phyloP scores from a whole-genome alignment of 2,329 filamentous ascomycete species.

The Westerdykella aurantiaca region DNA sequence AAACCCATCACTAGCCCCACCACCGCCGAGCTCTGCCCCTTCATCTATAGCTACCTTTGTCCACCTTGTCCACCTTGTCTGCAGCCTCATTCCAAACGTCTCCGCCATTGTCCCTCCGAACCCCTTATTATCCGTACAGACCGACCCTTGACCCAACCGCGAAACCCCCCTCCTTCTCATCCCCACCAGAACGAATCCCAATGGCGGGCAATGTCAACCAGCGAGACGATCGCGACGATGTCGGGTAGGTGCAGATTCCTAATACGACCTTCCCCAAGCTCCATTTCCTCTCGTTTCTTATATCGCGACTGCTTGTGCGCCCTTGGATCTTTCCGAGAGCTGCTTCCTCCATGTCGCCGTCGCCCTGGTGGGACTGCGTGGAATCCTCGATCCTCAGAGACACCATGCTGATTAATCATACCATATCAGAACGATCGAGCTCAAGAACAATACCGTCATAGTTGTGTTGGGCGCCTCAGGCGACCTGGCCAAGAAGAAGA shows the following conservation, averaged over 20 bases:
- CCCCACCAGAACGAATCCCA: too few relatives aligned
- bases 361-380: background rate
- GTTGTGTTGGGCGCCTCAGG: conserved; percentile 95
- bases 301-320: background rate
- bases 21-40: conserved; percentile 20
- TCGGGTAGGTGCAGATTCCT: background rate
- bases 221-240: background rate
- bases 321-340: conserved; percentile 7
- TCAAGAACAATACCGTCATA: conserved; percentile 97
- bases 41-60: conserved; percentile 20
- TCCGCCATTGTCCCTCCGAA: background rate
- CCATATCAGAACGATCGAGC: conserved; percentile 70
- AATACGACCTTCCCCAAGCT: too few relatives aligned
- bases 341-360: background rate
- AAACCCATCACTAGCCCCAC: conserved; percentile 29
- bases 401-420: conserved; percentile 22
- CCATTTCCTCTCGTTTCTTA: background rate
- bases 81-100: conserved; percentile 7
- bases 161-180: background rate
- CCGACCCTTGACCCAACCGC: background rate
- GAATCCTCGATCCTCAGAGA: too few relatives aligned
- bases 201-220: too few relatives aligned
- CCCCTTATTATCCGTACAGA: background rate
- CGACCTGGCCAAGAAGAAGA: conserved; percentile 99
- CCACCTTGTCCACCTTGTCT: conserved; percentile 20